Percentiles rank a stretch among this genome's conserved stretches.
These are phyloP conservation scores for Boehmeria nivea DNA, from an alignment of 306 rosid genomes.

Conservation along the genomic window DNA sequence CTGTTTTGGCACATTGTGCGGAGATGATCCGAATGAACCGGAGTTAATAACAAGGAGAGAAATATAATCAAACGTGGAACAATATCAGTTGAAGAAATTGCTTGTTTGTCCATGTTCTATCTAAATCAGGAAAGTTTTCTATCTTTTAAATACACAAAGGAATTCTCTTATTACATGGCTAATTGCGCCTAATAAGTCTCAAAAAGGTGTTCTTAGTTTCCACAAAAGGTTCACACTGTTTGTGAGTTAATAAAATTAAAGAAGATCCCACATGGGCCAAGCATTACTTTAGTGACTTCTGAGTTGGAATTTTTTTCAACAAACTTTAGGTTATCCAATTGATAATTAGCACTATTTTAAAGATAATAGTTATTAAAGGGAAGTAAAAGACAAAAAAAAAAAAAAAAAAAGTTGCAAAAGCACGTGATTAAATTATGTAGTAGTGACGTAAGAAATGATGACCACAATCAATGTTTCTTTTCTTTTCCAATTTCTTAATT, in stretches of 20 bases:
- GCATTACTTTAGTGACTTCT: background rate
- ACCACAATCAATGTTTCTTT: no score
- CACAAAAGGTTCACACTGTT: conserved; percentile 2
- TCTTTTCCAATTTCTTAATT: no score
- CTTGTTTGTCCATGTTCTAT: conserved; percentile 5
- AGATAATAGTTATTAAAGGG: no score
- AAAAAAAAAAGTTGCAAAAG: no score
- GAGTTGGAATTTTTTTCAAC: background rate
- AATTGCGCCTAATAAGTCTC: background rate
- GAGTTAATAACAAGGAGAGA: conserved; percentile 9
- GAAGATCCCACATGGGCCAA: no score
- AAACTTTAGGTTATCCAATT: no score
- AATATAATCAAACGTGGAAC: conserved; percentile 19
- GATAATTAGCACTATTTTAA: no score
- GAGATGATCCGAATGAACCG: conserved; percentile 29
- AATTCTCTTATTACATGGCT: background rate
- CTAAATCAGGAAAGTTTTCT: background rate
- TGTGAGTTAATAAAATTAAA: background rate
- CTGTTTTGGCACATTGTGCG: conserved; percentile 15
- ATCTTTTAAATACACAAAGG: background rate
- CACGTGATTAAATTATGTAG: no score
- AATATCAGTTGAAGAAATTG: conserved; percentile 5
- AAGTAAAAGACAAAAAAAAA: no score
- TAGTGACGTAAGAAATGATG: no score
- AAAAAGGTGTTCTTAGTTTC: background rate